Base-by-base conservation (phyloP, 495 filamentous ascomycete genomes). In the Clavariopsis aquatica region DNA sequence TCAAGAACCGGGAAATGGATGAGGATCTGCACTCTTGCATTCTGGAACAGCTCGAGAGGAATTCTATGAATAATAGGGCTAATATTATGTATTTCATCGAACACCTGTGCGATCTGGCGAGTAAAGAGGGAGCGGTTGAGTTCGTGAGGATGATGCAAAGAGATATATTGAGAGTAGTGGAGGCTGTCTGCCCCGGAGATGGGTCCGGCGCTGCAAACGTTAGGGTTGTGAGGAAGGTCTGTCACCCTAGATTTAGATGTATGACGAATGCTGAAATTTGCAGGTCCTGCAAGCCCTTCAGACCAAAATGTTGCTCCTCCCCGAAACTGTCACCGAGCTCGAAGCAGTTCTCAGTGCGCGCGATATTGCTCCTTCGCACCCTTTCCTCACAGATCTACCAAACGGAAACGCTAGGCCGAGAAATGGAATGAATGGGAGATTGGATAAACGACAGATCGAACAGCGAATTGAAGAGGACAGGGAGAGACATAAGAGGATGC, bases 71-170 rank as follows among this genome's bases (percentile, higher is more conserved):
- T 78, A 96, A 87, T 49, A 82, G 93, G 47, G 95, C 96, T 29
- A 99, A 99, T 71, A 96, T 99, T 75, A 93, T 99, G 89, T 98
- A 94, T 78, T 98, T 99, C 79, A 87, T 98, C 72, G 93, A 98
- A 73, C 88, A 92, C 64, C 87, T 99, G 57, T 91, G 93, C 76
- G 93, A 97, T 71, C 84, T 91, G 80, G 88, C 90, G 17, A 81
- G 84, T 19, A 85, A 85, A 53, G 90, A 96, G 59, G 82, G 86
- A 60, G 84, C 92, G 69, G 72, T 78, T 19, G 85, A 90, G 26
- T 98, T 92, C 72, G 84, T 94, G 19, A 85, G 87, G 53, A 96
- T 97, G 92, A 92, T 99, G 76, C 90, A 96, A 72, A 81, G 92
- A 24, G 95, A 99, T 71, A 93, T 98, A 23, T 78, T 94, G 15